These are phyloP conservation scores for Thalassiosira livingstoniorum DNA, from an alignment of 352 stramenopile genomes.

Conservation along the genomic window DNA sequence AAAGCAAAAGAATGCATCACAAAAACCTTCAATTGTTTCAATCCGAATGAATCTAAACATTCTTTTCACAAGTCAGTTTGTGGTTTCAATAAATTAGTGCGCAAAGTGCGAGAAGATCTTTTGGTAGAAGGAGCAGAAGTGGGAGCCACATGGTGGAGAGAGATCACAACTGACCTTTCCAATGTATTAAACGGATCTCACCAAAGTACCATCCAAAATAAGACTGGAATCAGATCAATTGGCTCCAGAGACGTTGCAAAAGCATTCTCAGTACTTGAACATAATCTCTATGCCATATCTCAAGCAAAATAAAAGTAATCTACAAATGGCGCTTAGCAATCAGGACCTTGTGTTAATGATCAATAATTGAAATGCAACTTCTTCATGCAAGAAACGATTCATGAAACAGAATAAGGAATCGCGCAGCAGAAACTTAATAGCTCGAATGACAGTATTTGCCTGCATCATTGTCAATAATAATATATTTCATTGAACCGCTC, in stretches of 20 bases:
- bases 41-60: constrained; percentile 4
- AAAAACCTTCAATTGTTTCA: constrained; percentile 29
- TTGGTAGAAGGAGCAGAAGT: constrained; percentile 14
- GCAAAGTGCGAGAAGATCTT: constrained; percentile 45
- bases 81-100: constrained; percentile 36
- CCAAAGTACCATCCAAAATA: constrained; percentile 10
- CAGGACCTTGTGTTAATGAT: too few species aligned
- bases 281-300: constrained; percentile 46
- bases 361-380: too few species aligned
- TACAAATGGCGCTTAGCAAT: too few species aligned
- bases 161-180: constrained; percentile 39
- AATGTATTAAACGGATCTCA: constrained; percentile 13
- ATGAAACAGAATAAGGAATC: too few species aligned
- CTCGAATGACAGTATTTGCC: too few species aligned
- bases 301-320: too few species aligned
- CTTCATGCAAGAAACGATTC: too few species aligned
- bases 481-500: too few species aligned
- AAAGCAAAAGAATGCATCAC: constrained; percentile 55
- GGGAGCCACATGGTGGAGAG: constrained; percentile 53
- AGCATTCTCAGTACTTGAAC: constrained; percentile 42
- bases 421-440: too few species aligned
- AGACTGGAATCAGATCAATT: neutral
- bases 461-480: too few species aligned
- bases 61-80: constrained; percentile 2
- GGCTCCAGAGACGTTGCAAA: constrained; percentile 15